Conservation (phyloP, 2,329 filamentous ascomycete genomes). For the Sarocladiaceae sp. region DNA sequence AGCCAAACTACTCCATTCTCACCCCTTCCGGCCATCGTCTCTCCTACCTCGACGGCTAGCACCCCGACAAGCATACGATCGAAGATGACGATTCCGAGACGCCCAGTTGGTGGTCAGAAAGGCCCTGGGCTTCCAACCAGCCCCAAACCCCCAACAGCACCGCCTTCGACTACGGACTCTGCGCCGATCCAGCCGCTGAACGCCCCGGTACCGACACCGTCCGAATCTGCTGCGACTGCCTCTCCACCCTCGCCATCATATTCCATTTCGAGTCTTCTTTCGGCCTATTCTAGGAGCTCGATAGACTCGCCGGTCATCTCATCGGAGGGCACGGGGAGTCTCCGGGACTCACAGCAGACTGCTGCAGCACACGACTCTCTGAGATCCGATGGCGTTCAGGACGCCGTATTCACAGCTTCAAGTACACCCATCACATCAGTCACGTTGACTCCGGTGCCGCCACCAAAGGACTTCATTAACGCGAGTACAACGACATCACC, state of each 20-base stretch:
- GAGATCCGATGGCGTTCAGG: too few species aligned
- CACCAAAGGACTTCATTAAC: slow-evolving; percentile 3
- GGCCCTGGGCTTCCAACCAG: slow-evolving; percentile 4
- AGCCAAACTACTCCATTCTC: slow-evolving; percentile 5
- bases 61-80: slow-evolving; percentile 15
- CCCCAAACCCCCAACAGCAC: slow-evolving; percentile 11
- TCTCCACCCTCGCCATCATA: slow-evolving; percentile 41
- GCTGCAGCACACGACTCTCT: slow-evolving; percentile 17
- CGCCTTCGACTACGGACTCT: slow-evolving; percentile 17
- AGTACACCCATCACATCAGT: slow-evolving; percentile 14
- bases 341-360: slow-evolving; percentile 17
- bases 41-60: slow-evolving; percentile 12
- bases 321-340: slow-evolving; percentile 29
- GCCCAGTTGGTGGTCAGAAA: slow-evolving; percentile 8
- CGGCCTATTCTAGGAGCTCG: slow-evolving; percentile 45
- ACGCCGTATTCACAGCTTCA: slow-evolving; percentile 16
- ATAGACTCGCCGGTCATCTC: slow-evolving; percentile 36
- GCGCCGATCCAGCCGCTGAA: slow-evolving; percentile 12
- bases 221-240: too few species aligned
- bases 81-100: slow-evolving; percentile 8
- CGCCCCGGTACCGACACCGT: slow-evolving; percentile 15
- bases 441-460: not conserved
- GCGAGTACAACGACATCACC: not conserved
- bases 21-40: slow-evolving; percentile 7
- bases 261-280: slow-evolving; percentile 49